phyloP scores from a whole-genome alignment of 179 eudicot genomes.

The Sideroxylon spinosum region DNA sequence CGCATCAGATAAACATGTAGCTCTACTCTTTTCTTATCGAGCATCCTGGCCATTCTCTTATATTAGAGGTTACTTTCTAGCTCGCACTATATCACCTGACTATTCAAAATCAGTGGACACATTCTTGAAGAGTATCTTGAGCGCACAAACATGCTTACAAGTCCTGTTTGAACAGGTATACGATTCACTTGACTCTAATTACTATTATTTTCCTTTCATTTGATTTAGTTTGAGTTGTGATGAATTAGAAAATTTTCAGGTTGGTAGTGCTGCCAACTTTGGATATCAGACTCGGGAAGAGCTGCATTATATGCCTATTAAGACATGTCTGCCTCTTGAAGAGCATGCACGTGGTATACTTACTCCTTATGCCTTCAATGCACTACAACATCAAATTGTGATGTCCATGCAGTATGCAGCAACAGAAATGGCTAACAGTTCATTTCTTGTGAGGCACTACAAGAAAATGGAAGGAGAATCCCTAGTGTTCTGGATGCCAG shows the following conservation, averaged over 20 bases:
- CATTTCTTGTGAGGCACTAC: slow-evolving; percentile 53
- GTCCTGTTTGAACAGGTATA: slow-evolving; percentile 53
- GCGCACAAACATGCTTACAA: slow-evolving; percentile 39
- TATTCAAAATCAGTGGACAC: slow-evolving; percentile 41
- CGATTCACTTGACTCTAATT: not conserved
- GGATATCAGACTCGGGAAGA: slow-evolving; percentile 25
- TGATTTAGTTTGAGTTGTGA: not conserved
- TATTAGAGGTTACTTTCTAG: slow-evolving; percentile 50
- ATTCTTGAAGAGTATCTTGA: slow-evolving; percentile 41
- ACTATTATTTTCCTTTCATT: not conserved
- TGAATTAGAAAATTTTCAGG: slow-evolving; percentile 23
- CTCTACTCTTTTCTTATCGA: slow-evolving; percentile 41
- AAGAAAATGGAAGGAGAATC: slow-evolving; percentile 50
- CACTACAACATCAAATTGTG: slow-evolving; percentile 42
- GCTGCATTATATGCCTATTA: slow-evolving; percentile 29
- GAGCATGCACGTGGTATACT: slow-evolving; percentile 56
- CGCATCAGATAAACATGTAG: slow-evolving; percentile 55
- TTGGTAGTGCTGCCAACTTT: slow-evolving; percentile 23
- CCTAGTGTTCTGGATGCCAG: slow-evolving; percentile 47
- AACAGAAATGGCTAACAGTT: slow-evolving; percentile 51
- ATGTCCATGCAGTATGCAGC: slow-evolving; percentile 52
- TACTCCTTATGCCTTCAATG: slow-evolving; percentile 47
- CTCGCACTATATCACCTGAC: slow-evolving; percentile 34
- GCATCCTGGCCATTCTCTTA: slow-evolving; percentile 51
- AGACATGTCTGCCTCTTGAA: slow-evolving; percentile 51